A percentile compares a stretch with the other conserved stretches of the same genome.
Evolutionary conservation across 2,329 filamentous ascomycete genomes (phyloP).

Genomic region (Triangularia verruculosa): DNA sequence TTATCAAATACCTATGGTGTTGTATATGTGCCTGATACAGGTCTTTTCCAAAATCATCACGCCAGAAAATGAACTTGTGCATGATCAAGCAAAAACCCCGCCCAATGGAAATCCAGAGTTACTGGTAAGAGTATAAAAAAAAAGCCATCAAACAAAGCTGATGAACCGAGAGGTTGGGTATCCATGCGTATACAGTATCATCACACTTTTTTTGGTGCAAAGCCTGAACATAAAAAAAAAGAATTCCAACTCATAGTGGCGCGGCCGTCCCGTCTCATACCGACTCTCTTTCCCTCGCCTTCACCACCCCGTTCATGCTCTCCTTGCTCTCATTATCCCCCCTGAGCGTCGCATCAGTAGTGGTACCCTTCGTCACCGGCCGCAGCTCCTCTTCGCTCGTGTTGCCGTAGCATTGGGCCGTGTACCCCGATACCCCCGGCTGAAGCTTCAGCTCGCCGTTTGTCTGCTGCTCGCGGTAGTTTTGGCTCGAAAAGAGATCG

Average conservation of each 20-base stretch:
- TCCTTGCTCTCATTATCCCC: neutral
- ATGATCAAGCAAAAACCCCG: neutral
- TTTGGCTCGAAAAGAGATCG: neutral
- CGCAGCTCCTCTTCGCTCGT: constrained; percentile 16
- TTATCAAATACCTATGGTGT: neutral
- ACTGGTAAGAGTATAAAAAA: no score
- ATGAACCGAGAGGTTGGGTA: neutral
- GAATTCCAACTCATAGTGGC: no score
- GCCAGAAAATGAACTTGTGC: neutral
- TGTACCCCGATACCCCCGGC: constrained; percentile 10
- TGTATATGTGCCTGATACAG: neutral
- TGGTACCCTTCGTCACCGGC: neutral
- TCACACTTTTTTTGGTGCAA: neutral
- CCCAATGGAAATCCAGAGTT: neutral
- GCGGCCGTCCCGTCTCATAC: neutral
- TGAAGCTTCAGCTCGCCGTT: constrained; percentile 9
- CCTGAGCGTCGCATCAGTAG: neutral
- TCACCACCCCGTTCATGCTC: neutral
- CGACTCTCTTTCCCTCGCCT: neutral
- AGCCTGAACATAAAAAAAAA: neutral
- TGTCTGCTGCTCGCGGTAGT: neutral
- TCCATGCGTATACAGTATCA: neutral
- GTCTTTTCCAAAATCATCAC: neutral
- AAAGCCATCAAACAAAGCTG: neutral
- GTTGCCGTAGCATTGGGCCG: constrained; percentile 20